Percentiles rank a stretch among this genome's conserved stretches.
phyloP scores from a whole-genome alignment of 1,284 basidiomycete genomes.

The Heliocybe sulcata region DNA sequence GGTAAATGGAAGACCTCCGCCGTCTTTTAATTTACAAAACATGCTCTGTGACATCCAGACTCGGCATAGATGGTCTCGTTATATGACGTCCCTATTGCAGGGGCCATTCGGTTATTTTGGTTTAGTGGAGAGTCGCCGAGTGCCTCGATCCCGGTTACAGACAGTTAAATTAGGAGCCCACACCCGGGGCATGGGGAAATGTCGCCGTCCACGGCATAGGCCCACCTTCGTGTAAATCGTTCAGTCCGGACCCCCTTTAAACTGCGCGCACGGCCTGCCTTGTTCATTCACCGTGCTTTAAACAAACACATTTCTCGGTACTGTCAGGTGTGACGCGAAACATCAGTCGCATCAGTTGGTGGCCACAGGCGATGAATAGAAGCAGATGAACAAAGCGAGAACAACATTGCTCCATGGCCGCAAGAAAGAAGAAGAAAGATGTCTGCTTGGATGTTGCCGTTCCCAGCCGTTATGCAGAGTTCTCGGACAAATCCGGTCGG shows the following conservation, averaged over 20 bases:
- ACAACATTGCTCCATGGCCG: no score
- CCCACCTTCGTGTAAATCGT: background rate
- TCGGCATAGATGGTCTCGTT: no score
- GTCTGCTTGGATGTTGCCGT: no score
- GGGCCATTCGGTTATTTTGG: background rate
- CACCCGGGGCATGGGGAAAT: background rate
- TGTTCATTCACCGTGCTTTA: background rate
- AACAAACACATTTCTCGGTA: background rate
- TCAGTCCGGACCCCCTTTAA: background rate
- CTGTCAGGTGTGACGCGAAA: background rate
- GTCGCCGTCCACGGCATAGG: background rate
- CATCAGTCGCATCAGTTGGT: background rate
- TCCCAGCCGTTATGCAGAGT: no score
- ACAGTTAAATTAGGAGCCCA: background rate
- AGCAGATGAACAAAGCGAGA: background rate
- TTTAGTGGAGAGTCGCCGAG: background rate
- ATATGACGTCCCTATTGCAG: no score
- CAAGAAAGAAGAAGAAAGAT: no score
- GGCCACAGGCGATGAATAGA: background rate
- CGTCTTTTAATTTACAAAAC: no score
- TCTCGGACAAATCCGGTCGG: no score
- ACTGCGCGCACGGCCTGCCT: background rate
- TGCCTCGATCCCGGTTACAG: background rate
- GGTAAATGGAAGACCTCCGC: background rate
- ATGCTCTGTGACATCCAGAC: no score